Conservation (phyloP, 495 filamentous ascomycete species). For the Hyaloscypha hepaticicola region DNA sequence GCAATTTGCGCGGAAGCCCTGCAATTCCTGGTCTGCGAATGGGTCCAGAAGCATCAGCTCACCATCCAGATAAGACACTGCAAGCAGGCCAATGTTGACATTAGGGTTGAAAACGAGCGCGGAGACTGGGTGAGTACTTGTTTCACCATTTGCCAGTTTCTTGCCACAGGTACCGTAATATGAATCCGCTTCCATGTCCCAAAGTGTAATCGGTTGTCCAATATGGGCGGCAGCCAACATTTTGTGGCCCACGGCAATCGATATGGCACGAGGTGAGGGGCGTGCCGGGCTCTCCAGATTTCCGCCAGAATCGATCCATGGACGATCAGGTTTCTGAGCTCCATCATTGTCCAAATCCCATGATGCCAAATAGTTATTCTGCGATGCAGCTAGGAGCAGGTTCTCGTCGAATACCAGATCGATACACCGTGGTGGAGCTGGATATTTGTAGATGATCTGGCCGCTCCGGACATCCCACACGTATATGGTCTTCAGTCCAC, state of each 20-base stretch:
- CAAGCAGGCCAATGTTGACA: constrained; percentile 32
- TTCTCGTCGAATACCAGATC: constrained; percentile 22
- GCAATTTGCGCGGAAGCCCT: constrained; percentile 21
- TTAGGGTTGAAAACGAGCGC: constrained; percentile 39
- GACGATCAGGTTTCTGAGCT: constrained; percentile 7
- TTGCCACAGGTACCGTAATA: constrained; percentile 35
- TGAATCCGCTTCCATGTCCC: constrained; percentile 31
- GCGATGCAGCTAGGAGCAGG: constrained; percentile 24
- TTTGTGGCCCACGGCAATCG: constrained; percentile 23
- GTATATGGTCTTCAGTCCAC: constrained; percentile 10
- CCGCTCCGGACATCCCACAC: constrained; percentile 22
- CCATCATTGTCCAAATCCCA: constrained; percentile 31
- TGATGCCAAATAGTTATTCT: constrained; percentile 20
- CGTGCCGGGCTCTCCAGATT: constrained; percentile 1
- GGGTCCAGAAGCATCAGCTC: constrained; percentile 34
- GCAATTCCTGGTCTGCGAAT: constrained; percentile 20
- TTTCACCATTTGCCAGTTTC: constrained; percentile 27
- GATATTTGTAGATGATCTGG: constrained; percentile 18
- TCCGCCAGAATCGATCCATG: constrained; percentile 21
- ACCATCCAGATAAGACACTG: constrained; percentile 36
- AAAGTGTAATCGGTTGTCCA: constrained; percentile 30
- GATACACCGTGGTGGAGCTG: constrained; percentile 15
- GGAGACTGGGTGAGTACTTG: constrained; percentile 25
- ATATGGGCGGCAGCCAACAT: constrained; percentile 30
- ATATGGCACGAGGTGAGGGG: constrained; percentile 18